Conservation (phyloP, 805 yeast genomes). For the Metschnikowia sp. region DNA sequence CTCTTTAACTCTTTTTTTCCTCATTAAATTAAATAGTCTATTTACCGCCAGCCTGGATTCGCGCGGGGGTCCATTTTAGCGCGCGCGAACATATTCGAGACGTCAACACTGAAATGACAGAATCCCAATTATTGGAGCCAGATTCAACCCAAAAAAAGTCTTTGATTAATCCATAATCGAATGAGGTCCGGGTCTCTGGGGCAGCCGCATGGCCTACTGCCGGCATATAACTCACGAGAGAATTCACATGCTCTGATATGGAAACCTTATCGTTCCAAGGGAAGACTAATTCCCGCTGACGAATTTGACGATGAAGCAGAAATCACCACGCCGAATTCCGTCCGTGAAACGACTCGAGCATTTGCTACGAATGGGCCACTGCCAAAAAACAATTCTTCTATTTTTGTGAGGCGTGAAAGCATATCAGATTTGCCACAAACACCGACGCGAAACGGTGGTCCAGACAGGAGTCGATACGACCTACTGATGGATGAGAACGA, state of each 20-base stretch:
- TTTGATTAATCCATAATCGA: too few relatives aligned
- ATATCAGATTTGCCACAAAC: not conserved
- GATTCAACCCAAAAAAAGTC: too few relatives aligned
- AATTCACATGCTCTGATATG: not conserved
- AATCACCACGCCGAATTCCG: constrained; percentile 2
- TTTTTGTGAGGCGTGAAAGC: not conserved
- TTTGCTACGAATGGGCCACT: not conserved
- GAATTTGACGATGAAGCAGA: constrained; percentile 9
- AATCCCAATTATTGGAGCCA: too few relatives aligned
- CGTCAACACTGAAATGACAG: too few relatives aligned
- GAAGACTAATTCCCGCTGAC: not conserved
- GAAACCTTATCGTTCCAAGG: not conserved
- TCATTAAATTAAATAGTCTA: too few relatives aligned
- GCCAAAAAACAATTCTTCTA: not conserved
- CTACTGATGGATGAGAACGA: not conserved
- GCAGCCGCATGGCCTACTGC: constrained; percentile 13
- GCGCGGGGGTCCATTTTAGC: too few relatives aligned
- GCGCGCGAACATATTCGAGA: too few relatives aligned
- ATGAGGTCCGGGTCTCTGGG: not conserved
- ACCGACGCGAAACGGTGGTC: not conserved
- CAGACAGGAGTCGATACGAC: not conserved
- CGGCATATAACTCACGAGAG: not conserved
- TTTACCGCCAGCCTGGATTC: too few relatives aligned
- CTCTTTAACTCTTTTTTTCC: too few relatives aligned
- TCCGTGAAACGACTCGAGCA: not conserved